Base-by-base conservation (phyloP, 2,329 filamentous ascomycete genomes). In the Aspergillus proliferans region DNA sequence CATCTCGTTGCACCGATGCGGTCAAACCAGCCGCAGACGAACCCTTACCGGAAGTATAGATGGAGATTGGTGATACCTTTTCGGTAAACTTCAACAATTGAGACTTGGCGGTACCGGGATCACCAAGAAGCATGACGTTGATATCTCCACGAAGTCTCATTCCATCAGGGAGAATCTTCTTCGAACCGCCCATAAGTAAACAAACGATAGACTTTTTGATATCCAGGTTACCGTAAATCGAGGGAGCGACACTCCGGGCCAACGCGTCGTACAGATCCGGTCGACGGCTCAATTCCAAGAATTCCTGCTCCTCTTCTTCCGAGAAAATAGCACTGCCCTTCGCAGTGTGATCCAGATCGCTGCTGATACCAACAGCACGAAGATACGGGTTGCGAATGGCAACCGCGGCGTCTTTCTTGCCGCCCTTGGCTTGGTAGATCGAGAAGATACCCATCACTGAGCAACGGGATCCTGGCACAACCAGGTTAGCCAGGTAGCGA, bases 81-180 rank as follows among this genome's bases (percentile, higher is more conserved):
- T 97, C 91, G 5, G 97, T 93, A 64, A 97, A 98, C 67, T 98
- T 98, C 38, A 98, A 76, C 6, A 98, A 76, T 68, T 98, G 93
- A 6, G 93, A 98, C 69, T 98, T 98, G 50, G 93, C 93, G 1
- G 93, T 98, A 82, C 93, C 93, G 0, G 93, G 93, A 57, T 98
- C 93, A 80, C 93, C 93, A 21, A 98, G 85, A 22, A 98, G 81
- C 10, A 98, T 80, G 3, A 98, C 92, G 68, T 98, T 98, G 71
- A 98, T 98, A 63, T 98, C 93, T 61, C 93, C 93, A 80, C 93
- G 84, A 7, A 98, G 80, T 65, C 88, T 95, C 91, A 98, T 98
- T 33, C 93, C 93, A 60, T 98, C 93, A 0, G 93, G 93, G 0
- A 98, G 75, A 34, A 98, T 94, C 73, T 98, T 98, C 72, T 98